Evolutionary conservation across 2,329 filamentous ascomycete species (phyloP).

Genomic region (Arthrobotrys megalospora): DNA sequence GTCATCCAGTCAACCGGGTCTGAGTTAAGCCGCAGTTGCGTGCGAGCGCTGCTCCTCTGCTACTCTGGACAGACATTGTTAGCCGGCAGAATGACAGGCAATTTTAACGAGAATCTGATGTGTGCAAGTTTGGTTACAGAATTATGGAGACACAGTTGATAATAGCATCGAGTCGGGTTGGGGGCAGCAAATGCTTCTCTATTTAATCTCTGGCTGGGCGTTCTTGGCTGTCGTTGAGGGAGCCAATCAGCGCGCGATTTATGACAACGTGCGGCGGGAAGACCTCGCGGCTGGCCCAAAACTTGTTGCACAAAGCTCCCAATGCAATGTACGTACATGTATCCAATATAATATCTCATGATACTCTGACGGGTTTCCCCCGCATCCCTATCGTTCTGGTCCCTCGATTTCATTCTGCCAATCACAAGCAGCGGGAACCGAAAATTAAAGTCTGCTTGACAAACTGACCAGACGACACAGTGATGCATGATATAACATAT

Average conservation of each 20-base stretch:
- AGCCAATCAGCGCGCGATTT: constrained; percentile 22
- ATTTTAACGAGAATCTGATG: constrained; percentile 13
- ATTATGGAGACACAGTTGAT: constrained; percentile 4
- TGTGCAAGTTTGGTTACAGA: constrained; percentile 22
- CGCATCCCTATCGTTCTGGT: constrained; percentile 4
- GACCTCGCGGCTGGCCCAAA: constrained; percentile 29
- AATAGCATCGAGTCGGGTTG: not conserved
- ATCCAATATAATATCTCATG: constrained; percentile 10
- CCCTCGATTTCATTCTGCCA: not conserved
- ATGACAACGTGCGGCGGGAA: constrained; percentile 45
- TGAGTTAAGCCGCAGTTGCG: constrained; percentile 36
- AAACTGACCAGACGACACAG: not conserved
- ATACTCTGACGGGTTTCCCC: constrained; percentile 12
- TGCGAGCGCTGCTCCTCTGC: not conserved
- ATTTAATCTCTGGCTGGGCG: constrained; percentile 35
- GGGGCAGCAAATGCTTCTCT: constrained; percentile 32
- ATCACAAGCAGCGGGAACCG: not conserved
- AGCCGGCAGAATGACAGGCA: not conserved
- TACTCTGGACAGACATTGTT: not conserved
- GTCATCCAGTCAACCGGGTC: constrained; percentile 8
- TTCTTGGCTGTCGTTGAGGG: constrained; percentile 43
- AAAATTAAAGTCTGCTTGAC: not conserved
- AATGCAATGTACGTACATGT: not conserved
- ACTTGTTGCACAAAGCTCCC: constrained; percentile 31
- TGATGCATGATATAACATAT: not conserved